Evolutionary conservation across 441 rosid genomes (phyloP).

Genomic region (Breynia disticha): DNA sequence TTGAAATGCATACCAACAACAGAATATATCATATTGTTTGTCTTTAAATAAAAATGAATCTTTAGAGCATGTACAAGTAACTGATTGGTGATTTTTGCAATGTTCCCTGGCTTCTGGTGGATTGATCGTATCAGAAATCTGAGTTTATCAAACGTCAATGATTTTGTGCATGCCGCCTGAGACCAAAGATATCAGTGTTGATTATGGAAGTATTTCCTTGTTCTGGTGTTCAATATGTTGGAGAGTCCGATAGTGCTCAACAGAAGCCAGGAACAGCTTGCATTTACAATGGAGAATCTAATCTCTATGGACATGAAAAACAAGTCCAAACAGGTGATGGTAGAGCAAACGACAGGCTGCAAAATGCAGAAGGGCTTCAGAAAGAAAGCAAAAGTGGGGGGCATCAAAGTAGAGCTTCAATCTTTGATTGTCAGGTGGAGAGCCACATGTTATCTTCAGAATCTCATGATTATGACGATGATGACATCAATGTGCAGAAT

Average conservation of each 20-base stretch:
- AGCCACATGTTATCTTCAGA: constrained; percentile 34
- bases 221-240: constrained; percentile 41
- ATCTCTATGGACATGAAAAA: constrained; percentile 23
- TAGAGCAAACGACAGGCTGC: constrained; percentile 25
- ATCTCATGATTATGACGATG: constrained; percentile 44
- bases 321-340: constrained; percentile 32
- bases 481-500: constrained; percentile 32
- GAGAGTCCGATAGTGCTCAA: constrained; percentile 34
- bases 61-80: too few species aligned
- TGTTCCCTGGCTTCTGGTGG: too few species aligned
- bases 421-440: constrained; percentile 34
- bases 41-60: not conserved
- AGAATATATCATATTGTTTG: not conserved
- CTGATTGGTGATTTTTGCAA: too few species aligned
- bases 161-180: constrained; percentile 19
- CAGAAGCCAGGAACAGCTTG: constrained; percentile 27
- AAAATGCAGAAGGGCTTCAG: constrained; percentile 25
- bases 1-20: too few species aligned
- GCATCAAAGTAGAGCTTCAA: constrained; percentile 30
- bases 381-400: constrained; percentile 26
- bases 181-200: constrained; percentile 20
- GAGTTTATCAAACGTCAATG: constrained; percentile 9
- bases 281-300: constrained; percentile 25
- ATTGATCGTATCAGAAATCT: too few species aligned
- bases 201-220: constrained; percentile 55